These are phyloP conservation scores for Leptographium lundbergii DNA, from an alignment of 2,329 filamentous ascomycete genomes.

Conservation along the genomic window DNA sequence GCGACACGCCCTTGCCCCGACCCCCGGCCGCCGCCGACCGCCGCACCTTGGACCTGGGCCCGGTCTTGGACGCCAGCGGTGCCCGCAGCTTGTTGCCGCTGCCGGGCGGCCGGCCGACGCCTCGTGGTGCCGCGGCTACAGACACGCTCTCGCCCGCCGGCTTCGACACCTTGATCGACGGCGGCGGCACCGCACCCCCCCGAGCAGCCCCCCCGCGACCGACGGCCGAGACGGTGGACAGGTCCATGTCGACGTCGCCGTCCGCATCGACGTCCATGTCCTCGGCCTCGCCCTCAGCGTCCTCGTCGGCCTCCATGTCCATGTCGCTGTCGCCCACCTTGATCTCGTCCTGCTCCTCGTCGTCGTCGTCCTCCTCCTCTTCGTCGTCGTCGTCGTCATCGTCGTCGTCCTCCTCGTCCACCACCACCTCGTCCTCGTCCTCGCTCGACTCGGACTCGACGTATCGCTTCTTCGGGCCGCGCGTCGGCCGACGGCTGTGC, in stretches of 20 bases:
- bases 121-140: neutral
- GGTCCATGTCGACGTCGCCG: slow-evolving; percentile 22
- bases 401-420: slow-evolving; percentile 4
- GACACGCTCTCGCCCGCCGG: neutral
- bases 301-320: slow-evolving; percentile 26
- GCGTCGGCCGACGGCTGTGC: slow-evolving; percentile 35
- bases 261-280: slow-evolving; percentile 25
- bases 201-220: neutral
- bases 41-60: neutral
- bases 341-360: slow-evolving; percentile 17
- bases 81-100: neutral
- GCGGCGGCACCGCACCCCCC: slow-evolving; percentile 9
- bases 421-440: slow-evolving; percentile 5
- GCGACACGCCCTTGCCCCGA: neutral
- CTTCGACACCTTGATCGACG: slow-evolving; percentile 36
- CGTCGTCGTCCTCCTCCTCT: slow-evolving; percentile 26
- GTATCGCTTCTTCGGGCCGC: slow-evolving; percentile 46
- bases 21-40: neutral
- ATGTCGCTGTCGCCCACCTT: slow-evolving; percentile 14
- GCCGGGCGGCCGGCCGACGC: too few species aligned
- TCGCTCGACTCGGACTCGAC: slow-evolving; percentile 36
- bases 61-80: neutral
- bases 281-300: slow-evolving; percentile 39
- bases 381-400: slow-evolving; percentile 20
- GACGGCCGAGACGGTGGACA: slow-evolving; percentile 18